A percentile compares a stretch with the other conserved stretches of the same genome.
phyloP scores from a whole-genome alignment of 306 rosid genomes.

The Trifolium subterraneum region DNA sequence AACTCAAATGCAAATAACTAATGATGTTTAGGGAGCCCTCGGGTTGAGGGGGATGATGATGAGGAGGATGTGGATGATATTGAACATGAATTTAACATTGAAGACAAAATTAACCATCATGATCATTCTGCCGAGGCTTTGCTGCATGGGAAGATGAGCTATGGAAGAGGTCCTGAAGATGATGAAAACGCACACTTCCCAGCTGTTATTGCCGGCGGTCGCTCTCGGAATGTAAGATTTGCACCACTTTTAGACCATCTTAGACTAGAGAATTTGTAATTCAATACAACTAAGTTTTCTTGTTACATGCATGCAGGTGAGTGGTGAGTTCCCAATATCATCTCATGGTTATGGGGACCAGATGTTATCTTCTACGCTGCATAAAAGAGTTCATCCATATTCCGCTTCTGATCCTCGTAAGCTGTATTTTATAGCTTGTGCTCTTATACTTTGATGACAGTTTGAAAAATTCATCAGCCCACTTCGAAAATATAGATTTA shows the following conservation, averaged over 20 bases:
- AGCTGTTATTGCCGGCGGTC: conserved; percentile 50
- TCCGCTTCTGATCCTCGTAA: conserved; percentile 72
- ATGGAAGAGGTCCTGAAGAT: conserved; percentile 67
- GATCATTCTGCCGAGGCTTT: conserved; percentile 72
- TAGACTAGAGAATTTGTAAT: not conserved
- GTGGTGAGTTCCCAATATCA: conserved; percentile 71
- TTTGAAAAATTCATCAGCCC: not conserved
- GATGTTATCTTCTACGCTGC: conserved; percentile 69
- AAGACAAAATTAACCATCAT: conserved; percentile 55
- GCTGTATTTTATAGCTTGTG: conserved; percentile 1
- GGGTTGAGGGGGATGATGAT: conserved; percentile 94
- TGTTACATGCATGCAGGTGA: conserved; percentile 49
- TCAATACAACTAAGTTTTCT: conserved; percentile 16
- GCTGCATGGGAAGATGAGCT: conserved; percentile 99
- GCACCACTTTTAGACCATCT: conserved; percentile 14
- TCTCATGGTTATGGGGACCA: conserved; percentile 78
- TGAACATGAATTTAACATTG: conserved; percentile 65
- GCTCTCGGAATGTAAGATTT: conserved; percentile 46
- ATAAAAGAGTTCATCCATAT: conserved; percentile 79
- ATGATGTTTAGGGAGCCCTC: conserved; percentile 73
- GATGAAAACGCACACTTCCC: conserved; percentile 78
- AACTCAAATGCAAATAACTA: conserved; percentile 8
- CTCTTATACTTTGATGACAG: conserved; percentile 29
- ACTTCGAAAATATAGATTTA: not conserved
- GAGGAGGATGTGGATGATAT: conserved; percentile 94